Percentiles rank a stretch among this genome's conserved stretches.
Evolutionary conservation across 805 yeast genomes (phyloP).

Genomic region (Barnettozyma wickerhamii): DNA sequence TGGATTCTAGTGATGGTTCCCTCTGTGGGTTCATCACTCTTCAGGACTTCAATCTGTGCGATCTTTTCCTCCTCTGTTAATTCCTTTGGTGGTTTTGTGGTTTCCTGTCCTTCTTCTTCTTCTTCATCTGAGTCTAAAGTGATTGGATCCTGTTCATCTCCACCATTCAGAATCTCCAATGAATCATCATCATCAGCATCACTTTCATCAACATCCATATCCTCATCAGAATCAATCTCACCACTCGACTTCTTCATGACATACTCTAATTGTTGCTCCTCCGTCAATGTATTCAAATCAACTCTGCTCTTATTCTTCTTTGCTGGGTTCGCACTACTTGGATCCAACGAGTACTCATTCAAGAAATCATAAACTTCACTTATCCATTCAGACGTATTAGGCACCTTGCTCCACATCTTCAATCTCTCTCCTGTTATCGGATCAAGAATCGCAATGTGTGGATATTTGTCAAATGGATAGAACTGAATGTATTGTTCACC

Average conservation of each 20-base stretch:
- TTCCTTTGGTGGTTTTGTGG: constrained; percentile 14
- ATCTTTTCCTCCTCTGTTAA: constrained; percentile 41
- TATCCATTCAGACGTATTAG: constrained; percentile 55
- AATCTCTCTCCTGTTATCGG: constrained; percentile 95
- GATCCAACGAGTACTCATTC: constrained; percentile 56
- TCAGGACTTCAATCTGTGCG: constrained; percentile 43
- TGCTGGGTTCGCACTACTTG: constrained; percentile 60
- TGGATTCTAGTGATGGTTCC: constrained; percentile 59
- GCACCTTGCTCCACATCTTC: constrained; percentile 70
- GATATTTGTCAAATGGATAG: constrained; percentile 66
- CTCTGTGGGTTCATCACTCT: constrained; percentile 58
- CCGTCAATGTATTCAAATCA: constrained; percentile 64
- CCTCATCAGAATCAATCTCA: constrained; percentile 9
- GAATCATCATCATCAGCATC: constrained; percentile 23
- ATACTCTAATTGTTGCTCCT: constrained; percentile 77
- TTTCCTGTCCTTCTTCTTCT: constrained; percentile 4
- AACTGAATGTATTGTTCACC: constrained; percentile 70
- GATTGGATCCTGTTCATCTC: constrained; percentile 18
- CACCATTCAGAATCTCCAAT: constrained; percentile 15
- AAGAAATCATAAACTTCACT: constrained; percentile 70
- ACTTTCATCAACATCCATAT: constrained; percentile 17
- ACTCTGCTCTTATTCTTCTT: constrained; percentile 54
- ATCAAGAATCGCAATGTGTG: constrained; percentile 89
- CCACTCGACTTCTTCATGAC: constrained; percentile 42
- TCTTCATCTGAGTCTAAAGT: constrained; percentile 21